Evolutionary conservation across 495 filamentous ascomycete genomes (phyloP), one percentile per base, ranked within the genome.

Genomic region (Articulospora tetracladia): DNA sequence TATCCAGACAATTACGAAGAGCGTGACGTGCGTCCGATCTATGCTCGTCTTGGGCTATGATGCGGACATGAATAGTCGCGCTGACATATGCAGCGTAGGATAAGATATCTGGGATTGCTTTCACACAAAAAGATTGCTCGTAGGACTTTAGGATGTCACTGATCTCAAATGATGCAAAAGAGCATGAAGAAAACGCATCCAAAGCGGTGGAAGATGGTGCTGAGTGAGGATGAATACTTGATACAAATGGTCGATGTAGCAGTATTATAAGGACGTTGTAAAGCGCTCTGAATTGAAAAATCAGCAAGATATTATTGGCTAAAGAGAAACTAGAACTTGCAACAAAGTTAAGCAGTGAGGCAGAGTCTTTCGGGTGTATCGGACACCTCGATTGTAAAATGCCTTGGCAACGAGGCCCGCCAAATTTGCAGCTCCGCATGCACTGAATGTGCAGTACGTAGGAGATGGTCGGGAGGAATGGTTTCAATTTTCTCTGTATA

Each of bases 71-170:
- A 20, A 76, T 73, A 0, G 70, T 76, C 12, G 67, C 73, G 17
- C 64, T 67, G 11, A 73, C 70, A 54, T 75, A 76, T 1, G 72
- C 74, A 1, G 74, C 72, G 58, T 75, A 75, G 20, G 70, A 73
- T 1, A 75, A 70, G 15, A 75, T 59, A 60, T 74, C 75, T 4
- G 74, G 73, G 0, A 70, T 69, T 7, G 61, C 47, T 39, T 58
- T 44, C 12, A 74, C 69, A 2, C 65, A 68, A 41, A 72, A 76
- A 1, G 60, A 50, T 11, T 59, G 44, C 4, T 69, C 58, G 49
- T 73, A 76, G n/a, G 62, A 55, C 50, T 61, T 62, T 1, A 72
- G 34, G 7, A 69, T 22, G 8, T 57, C 36, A 17, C 62, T 57
- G 4, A 72, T 69, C 25, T 60, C 41, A 0, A 50, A 54, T 10